phyloP scores from a whole-genome alignment of 495 filamentous ascomycete genomes.

The Podospora australis region DNA sequence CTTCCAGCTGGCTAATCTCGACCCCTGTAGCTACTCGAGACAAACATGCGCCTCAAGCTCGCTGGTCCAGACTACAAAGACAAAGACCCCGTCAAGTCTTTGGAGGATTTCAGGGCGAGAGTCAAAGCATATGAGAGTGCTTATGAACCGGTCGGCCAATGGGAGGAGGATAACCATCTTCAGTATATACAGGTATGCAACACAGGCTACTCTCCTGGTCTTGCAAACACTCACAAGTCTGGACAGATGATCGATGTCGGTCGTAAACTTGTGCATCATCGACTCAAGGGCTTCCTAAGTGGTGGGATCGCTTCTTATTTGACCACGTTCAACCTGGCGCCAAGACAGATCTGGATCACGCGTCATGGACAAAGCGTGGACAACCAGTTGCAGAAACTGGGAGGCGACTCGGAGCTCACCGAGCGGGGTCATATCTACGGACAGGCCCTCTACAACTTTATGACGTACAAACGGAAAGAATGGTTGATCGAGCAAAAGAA shows the following conservation, averaged over 20 bases:
- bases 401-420: slow-evolving; percentile 77
- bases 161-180: slow-evolving; percentile 82
- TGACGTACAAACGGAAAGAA: slow-evolving; percentile 62
- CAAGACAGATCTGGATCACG: slow-evolving; percentile 96
- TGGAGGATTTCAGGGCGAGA: slow-evolving; percentile 87
- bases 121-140: slow-evolving; percentile 90
- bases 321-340: slow-evolving; percentile 91
- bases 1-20: slow-evolving; percentile 4
- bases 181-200: slow-evolving; percentile 76
- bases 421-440: slow-evolving; percentile 68
- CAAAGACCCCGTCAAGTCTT: slow-evolving; percentile 75
- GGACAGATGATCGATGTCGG: slow-evolving; percentile 92
- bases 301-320: slow-evolving; percentile 88
- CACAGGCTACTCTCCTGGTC: no score
- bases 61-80: slow-evolving; percentile 93
- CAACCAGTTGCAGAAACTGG: slow-evolving; percentile 72
- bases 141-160: slow-evolving; percentile 85
- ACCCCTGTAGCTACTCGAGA: slow-evolving; percentile 62
- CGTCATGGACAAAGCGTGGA: slow-evolving; percentile 82
- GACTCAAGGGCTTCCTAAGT: slow-evolving; percentile 84
- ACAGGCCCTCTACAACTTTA: slow-evolving; percentile 65
- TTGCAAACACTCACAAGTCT: neutral
- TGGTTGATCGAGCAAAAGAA: slow-evolving; percentile 74
- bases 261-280: slow-evolving; percentile 83
- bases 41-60: slow-evolving; percentile 97